Evolutionary conservation across 225 moss, liverwort and hornwort species (phyloP), one percentile per base, ranked within the genome.

Genomic region (Polytrichum commune): DNA sequence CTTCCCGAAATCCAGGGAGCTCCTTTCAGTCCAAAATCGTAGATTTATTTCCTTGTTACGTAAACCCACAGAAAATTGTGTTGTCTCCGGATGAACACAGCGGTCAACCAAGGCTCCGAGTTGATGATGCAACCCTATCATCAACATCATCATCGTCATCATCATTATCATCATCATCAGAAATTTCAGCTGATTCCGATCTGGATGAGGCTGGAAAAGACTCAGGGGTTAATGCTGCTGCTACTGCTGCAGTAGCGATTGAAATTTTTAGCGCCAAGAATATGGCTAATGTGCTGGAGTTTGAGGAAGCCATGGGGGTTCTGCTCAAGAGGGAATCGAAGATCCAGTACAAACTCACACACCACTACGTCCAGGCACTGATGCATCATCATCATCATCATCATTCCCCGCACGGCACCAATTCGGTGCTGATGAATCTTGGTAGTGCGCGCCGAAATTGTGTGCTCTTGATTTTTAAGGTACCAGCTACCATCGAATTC

Each of bases 401-500:
- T 46, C 46, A 30, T 30, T 30, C 13, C 4, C 16, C 46, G 16
- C 13, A 46, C 46, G 9, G 9, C 9, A 35, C 53, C 72, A 67
- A 67, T 27, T 28, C 9, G 13, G 22, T 67, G 23, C 25, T 29
- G 46, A 38, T 25, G 32, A 79, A 70, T 67, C 73, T 85, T 38
- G 54, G 75, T 63, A 62, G 18, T 62, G 46, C 69, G n/a, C 83
- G 94, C 32, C 75, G 85, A 62, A 58, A 73, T 19, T 75, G 72
- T 35, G 92, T 95, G 55, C 56, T 76, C 28, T 82, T 85, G 75
- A 88, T 95, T 29, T 78, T 87, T 67, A 77, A 92, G 92, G 95
- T 92, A 70, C 26, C 22, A 2, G 19, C 65, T 26, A 13, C 3
- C 13, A 13, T 7, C 46, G 13, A 13, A 46, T 16, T 46, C 46